A percentile compares a stretch with the other conserved stretches of the same genome.
phyloP scores from a whole-genome alignment of 345 rosid species.

The Euphorbia pulcherrima region DNA sequence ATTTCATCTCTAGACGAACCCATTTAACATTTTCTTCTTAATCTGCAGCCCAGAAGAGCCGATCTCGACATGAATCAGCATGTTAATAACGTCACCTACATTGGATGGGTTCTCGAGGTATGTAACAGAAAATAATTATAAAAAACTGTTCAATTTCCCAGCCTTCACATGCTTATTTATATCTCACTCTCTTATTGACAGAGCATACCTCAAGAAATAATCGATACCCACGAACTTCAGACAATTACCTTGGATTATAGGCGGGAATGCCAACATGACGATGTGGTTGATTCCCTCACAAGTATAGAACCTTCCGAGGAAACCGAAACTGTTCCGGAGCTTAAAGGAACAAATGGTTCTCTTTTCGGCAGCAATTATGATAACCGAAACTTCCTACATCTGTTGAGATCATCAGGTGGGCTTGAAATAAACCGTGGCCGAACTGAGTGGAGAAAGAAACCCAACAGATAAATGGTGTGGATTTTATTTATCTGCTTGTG shows the following conservation, averaged over 20 bases:
- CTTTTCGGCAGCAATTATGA: conserved; percentile 26
- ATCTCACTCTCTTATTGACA: conserved; percentile 30
- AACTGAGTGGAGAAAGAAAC: conserved; percentile 80
- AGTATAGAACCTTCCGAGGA: conserved; percentile 40
- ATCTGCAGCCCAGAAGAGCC: conserved; percentile 73
- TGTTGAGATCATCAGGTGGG: conserved; percentile 69
- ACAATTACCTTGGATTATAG: conserved; percentile 81
- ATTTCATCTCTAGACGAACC: background rate
- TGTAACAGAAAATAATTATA: conserved; percentile 16
- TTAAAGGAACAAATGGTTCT: conserved; percentile 56
- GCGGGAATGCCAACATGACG: conserved; percentile 82
- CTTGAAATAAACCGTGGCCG: conserved; percentile 83
- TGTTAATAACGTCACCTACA: conserved; percentile 82
- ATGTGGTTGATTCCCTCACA: conserved; percentile 81
- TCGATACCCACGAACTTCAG: conserved; percentile 77
- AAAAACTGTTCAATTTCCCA: background rate
- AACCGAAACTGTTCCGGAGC: conserved; percentile 26
- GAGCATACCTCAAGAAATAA: conserved; percentile 92
- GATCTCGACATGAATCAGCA: conserved; percentile 99
- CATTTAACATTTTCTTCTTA: background rate
- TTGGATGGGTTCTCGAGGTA: conserved; percentile 96
- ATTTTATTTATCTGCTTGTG: background rate
- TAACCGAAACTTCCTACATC: conserved; percentile 54
- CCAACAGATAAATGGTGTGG: conserved; percentile 33
- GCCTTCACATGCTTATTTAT: background rate